A percentile compares a stretch with the other conserved stretches of the same genome.
These are phyloP conservation scores for Agaricus subrufescens DNA, from an alignment of 768 basidiomycete species.

Conservation along the genomic window DNA sequence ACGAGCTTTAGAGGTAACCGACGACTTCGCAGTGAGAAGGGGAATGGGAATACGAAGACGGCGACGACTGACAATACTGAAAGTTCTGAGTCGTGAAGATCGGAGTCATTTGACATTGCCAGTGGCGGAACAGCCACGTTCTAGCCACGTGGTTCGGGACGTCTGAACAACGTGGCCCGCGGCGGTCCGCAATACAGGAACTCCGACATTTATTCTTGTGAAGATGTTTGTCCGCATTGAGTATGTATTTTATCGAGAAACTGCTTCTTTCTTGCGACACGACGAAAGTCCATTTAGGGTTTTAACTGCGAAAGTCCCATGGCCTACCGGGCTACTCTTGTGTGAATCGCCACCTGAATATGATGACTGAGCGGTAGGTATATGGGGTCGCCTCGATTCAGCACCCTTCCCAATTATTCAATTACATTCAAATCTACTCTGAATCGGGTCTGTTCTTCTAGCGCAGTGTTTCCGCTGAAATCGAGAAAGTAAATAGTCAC, in stretches of 20 bases:
- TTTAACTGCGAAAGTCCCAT: too few species aligned
- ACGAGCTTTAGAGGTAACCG: constrained; percentile 1
- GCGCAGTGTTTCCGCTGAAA: too few species aligned
- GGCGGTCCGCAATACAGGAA: background rate
- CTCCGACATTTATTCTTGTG: constrained; percentile 3
- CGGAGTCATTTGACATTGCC: constrained; percentile 10
- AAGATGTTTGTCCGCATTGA: background rate
- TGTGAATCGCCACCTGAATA: too few species aligned
- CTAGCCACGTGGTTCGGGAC: constrained; percentile 30
- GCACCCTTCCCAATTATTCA: too few species aligned
- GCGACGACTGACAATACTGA: background rate
- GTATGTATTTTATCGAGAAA: background rate
- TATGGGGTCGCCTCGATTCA: too few species aligned
- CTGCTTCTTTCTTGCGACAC: background rate
- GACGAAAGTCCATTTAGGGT: background rate
- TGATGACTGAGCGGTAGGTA: too few species aligned
- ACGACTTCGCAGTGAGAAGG: constrained; percentile 6
- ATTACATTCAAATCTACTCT: too few species aligned
- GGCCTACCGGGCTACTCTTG: too few species aligned
- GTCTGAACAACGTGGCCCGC: background rate
- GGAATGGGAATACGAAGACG: constrained; percentile 1
- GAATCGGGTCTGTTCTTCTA: too few species aligned
- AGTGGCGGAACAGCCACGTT: constrained; percentile 33
- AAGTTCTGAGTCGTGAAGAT: constrained; percentile 1
- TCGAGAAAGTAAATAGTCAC: too few species aligned